phyloP scores from a whole-genome alignment of 768 basidiomycete genomes.

The Mycena galopus region DNA sequence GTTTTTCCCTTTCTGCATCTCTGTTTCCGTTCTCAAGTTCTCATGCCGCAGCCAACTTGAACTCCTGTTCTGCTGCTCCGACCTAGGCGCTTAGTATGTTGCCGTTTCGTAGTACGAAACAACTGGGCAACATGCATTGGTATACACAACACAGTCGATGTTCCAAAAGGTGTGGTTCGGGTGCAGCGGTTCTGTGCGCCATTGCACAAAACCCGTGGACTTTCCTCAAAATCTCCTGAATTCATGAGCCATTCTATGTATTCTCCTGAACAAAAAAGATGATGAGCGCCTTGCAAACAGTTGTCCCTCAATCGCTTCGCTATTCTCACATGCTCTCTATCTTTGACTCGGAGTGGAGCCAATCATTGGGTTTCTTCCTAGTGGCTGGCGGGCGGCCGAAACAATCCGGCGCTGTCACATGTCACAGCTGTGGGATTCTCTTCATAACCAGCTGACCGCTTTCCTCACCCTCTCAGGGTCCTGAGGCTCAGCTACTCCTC shows the following conservation, averaged over 20 bases:
- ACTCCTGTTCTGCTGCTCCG: too few species aligned
- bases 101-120: too few species aligned
- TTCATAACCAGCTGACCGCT: constrained; percentile 22
- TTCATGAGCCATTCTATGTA: constrained; percentile 12
- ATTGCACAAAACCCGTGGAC: neutral
- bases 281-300: constrained; percentile 4
- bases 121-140: too few species aligned
- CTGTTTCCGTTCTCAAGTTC: too few species aligned
- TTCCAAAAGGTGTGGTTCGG: too few species aligned
- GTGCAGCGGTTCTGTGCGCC: too few species aligned
- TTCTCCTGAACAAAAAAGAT: constrained; percentile 15
- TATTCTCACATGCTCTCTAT: constrained; percentile 19
- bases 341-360: constrained; percentile 23
- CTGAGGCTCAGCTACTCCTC: constrained; percentile 23
- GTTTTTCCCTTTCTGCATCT: too few species aligned
- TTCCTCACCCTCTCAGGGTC: constrained; percentile 19
- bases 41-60: too few species aligned
- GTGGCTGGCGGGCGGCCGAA: constrained; percentile 22
- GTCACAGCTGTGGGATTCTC: constrained; percentile 24
- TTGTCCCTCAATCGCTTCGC: constrained; percentile 1
- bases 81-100: too few species aligned
- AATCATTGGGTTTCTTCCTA: constrained; percentile 21
- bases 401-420: constrained; percentile 24
- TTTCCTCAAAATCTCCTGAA: constrained; percentile 10
- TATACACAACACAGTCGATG: too few species aligned